Evolutionary conservation across 73 alveolate species (phyloP), one percentile per base, ranked within the genome.

Genomic region (Strombidium stylifer): DNA sequence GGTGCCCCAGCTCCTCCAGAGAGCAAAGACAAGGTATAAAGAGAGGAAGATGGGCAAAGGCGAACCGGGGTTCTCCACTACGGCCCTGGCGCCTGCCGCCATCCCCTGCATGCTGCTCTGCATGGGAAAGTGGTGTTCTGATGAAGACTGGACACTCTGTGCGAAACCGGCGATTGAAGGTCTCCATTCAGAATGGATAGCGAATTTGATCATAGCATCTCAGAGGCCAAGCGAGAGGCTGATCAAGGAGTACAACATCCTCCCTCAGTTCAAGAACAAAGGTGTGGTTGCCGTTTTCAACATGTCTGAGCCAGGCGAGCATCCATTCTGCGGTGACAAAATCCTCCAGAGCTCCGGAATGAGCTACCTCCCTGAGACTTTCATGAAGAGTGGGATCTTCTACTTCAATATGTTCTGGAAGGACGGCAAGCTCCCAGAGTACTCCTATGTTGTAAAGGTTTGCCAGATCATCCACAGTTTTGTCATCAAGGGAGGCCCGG

Each of bases 291-390:
- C 89, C 52, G 59, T 85, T 31, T 81, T 90, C 39, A 90, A 85
- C 56, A 80, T 89, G 11, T 83, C 80, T 74, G 83, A 82, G 59
- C 87, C 89, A 46, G 94, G 97, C 26, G 94, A 90, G 46, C 94
- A 90, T 46, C 93, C 97, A 36, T 78, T 64, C 62, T 85, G 97
- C 54, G 97, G 94, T 0, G 94, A 89, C 46, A 78, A 78, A 55
- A 72, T 89, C 37, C 84, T 70, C 54, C 21, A 39, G 30, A 83
- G 66, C 24, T 42, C 82, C 50, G 94, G 94, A 12, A 77, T 87
- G 48, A 50, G 91, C 0, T 87, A 87, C 45, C 41, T 81, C 0
- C 94, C 94, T 18, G 82, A 78, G 35, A 34, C 51, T 11, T 59
- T 85, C 69, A 69, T 74, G 42, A 51, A 30, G 14, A 80, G 69